Base-by-base conservation (phyloP, 257 asterid species). In the Rubia yunnanensis region DNA sequence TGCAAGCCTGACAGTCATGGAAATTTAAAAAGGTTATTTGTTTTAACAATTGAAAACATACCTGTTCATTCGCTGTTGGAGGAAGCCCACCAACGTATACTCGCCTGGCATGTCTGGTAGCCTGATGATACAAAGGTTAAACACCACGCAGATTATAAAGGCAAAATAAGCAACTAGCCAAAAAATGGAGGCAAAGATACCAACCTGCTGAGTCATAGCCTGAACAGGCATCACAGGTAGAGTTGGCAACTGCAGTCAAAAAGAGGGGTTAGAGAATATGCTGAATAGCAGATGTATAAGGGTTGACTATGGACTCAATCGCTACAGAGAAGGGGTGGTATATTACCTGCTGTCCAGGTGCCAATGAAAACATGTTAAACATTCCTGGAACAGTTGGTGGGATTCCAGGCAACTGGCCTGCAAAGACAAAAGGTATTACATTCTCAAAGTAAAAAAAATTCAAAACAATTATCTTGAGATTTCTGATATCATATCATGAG, bases 201-300 rank as follows among this genome's bases (percentile, higher is more conserved):
- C 67, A 72, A 94, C 99, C 99, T 94, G 97, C 78, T 94, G 99
- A 44, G 97, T 94, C 99, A 94, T 94, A 31, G 97, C 99, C 75
- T 88, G 96, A 70, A 90, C 81, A 36, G 95, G 96, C 95, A 88
- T 81, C 60, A 86, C 59, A 17, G 91, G 91, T 61, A 88, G 88
- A n/a, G 80, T 79, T 76, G 86, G 89, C 13, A 86, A 78, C 96
- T 91, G 95, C 76, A 52, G 73, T 10, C 14, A 64, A 50, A 34
- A n/a, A 6, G 14, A 44, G 2, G 6, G 18, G 31, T 30, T 20
- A 20, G 65, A 63, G 60, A 63, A n/a, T n/a, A n/a, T n/a, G n/a
- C n/a, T n/a, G n/a, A n/a, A 60, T 28, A 32, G 61, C 55, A 59
- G 24, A 30, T 22, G 8, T 56, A 27, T 0, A 57, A 28, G n/a